Evolutionary conservation across 768 basidiomycete species (phyloP).

Genomic region (Tremella mesenterica): DNA sequence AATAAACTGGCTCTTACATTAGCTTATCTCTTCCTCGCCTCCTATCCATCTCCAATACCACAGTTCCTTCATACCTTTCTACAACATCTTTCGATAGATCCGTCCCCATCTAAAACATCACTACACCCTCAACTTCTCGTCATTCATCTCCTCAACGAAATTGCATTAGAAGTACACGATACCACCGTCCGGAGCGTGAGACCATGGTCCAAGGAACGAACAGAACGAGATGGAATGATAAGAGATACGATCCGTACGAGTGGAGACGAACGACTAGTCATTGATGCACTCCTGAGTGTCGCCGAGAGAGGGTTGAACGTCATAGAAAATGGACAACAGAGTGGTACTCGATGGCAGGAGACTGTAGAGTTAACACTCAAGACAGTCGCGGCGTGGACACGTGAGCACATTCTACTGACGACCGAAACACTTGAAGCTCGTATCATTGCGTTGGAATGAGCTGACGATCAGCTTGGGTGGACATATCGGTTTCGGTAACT

Average conservation of each 20-base stretch:
- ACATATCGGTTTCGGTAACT: constrained; percentile 91
- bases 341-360: constrained; percentile 55
- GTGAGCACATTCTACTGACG: constrained; percentile 51
- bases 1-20: constrained; percentile 57
- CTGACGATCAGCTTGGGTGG: constrained; percentile 74
- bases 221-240: constrained; percentile 71
- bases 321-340: constrained; percentile 45
- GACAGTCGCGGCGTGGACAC: constrained; percentile 86
- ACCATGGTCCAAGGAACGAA: constrained; percentile 59
- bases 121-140: constrained; percentile 77
- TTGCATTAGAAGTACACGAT: constrained; percentile 95
- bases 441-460: background rate
- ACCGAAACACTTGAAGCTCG: no score
- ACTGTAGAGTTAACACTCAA: constrained; percentile 85
- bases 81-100: constrained; percentile 26
- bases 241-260: constrained; percentile 77
- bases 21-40: constrained; percentile 42
- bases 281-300: constrained; percentile 75
- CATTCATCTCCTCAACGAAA: constrained; percentile 85
- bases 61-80: constrained; percentile 40
- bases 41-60: constrained; percentile 35
- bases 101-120: constrained; percentile 49
- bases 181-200: constrained; percentile 84
- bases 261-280: constrained; percentile 77
- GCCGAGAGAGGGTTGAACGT: constrained; percentile 51